phyloP scores from a whole-genome alignment of 1,139 yeast species.

The Yamadazyma sp. region DNA sequence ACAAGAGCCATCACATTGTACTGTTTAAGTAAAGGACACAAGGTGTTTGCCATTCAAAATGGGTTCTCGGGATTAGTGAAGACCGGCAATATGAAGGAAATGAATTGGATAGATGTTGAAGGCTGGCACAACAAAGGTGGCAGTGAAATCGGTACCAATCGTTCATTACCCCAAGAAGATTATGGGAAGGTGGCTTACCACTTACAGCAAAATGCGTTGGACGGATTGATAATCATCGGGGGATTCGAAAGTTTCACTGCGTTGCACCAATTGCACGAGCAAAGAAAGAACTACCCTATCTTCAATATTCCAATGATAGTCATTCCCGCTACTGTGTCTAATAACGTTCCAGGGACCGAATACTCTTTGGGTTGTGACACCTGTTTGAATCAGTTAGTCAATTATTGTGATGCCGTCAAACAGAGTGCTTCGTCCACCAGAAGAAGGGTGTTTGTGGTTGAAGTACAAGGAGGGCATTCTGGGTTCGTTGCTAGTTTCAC shows the following conservation, averaged over 20 bases:
- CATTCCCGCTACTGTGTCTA: conserved; percentile 87
- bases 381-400: conserved; percentile 70
- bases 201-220: conserved; percentile 79
- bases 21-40: conserved; percentile 89
- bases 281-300: conserved; percentile 76
- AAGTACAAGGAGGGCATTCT: conserved; percentile 86
- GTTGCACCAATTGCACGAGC: conserved; percentile 72
- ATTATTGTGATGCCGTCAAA: conserved; percentile 76
- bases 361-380: conserved; percentile 79
- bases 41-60: conserved; percentile 81
- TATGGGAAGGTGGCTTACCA: conserved; percentile 87
- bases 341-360: conserved; percentile 83
- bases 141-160: conserved; percentile 91
- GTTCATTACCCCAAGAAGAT: conserved; percentile 80
- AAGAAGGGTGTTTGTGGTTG: conserved; percentile 75
- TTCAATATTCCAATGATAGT: conserved; percentile 93
- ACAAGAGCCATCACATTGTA: conserved; percentile 89
- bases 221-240: conserved; percentile 88
- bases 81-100: conserved; percentile 71
- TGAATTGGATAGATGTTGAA: conserved; percentile 84
- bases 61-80: conserved; percentile 90
- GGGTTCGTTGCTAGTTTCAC: conserved; percentile 76
- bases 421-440: conserved; percentile 79
- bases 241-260: conserved; percentile 94
- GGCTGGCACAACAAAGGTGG: conserved; percentile 94